Evolutionary conservation across 78 protist species (phyloP).

Genomic region (Dictyostelium capitatum): DNA sequence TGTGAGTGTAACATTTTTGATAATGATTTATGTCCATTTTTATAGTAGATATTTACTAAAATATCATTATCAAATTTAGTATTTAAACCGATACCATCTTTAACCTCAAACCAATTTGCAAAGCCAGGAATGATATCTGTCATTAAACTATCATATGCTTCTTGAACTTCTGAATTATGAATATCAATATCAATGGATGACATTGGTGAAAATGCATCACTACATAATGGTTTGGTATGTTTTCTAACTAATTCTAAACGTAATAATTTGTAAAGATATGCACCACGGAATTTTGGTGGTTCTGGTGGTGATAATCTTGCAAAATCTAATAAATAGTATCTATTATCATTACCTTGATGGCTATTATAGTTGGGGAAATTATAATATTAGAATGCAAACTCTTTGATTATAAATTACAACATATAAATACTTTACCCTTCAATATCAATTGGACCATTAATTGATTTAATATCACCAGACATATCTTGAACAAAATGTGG

Average conservation of each 20-base stretch:
- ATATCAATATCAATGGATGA: slow-evolving; percentile 10
- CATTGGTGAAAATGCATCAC: slow-evolving; percentile 82
- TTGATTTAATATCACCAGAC: slow-evolving; percentile 34
- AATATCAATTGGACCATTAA: slow-evolving; percentile 71
- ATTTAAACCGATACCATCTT: neutral
- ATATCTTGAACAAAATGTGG: slow-evolving; percentile 70
- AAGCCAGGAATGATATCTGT: slow-evolving; percentile 55
- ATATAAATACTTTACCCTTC: slow-evolving; percentile 44
- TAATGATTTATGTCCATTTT: neutral
- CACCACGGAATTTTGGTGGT: slow-evolving; percentile 74
- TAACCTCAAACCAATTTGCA: neutral
- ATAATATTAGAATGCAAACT: no score
- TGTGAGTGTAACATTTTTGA: slow-evolving; percentile 40
- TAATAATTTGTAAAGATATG: slow-evolving; percentile 61
- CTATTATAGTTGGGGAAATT: no score
- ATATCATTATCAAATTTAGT: neutral
- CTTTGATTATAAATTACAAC: no score
- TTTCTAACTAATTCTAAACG: slow-evolving; percentile 76
- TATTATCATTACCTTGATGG: slow-evolving; percentile 67
- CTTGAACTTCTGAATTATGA: slow-evolving; percentile 73
- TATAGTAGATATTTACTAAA: neutral
- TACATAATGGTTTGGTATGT: slow-evolving; percentile 49
- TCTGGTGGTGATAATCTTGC: slow-evolving; percentile 82
- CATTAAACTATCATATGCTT: slow-evolving; percentile 28
- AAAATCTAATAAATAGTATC: slow-evolving; percentile 82